Evolutionary conservation across 2,329 filamentous ascomycete species (phyloP), one percentile per base, ranked within the genome.

Genomic region (Phialophora macrospora): DNA sequence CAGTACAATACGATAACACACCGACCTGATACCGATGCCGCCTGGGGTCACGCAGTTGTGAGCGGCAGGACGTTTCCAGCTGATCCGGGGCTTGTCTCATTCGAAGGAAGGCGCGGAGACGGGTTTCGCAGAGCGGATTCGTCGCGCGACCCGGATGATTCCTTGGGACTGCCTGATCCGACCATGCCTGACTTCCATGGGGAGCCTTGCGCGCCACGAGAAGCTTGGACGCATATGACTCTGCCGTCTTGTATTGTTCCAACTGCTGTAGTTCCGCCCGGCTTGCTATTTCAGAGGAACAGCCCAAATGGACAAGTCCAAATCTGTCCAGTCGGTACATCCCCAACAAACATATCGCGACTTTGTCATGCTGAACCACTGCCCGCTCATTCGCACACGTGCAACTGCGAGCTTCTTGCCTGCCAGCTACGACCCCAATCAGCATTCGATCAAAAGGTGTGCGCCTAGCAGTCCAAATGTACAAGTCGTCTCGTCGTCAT

Each of bases 401-500:
- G 32, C 11, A n/a, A 44, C 5, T 44, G 14, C 17, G 38, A n/a
- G 17, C 38, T 7, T 20, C 38, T n/a, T 7, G 38, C 48, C 48
- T 51, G 48, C 20, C 26, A 14, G 14, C 48, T 22, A 7, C 22
- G 20, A 51, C 4, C 26, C 24, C 20, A 28, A 51, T 4, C 48
- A 12, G 12, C 48, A 4, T 24, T 28, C 48, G 9, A 51, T 51
- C 22, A 22, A 3, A 4, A 22, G 48, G 8, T 44, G 8, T 44
- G 48, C 48, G 48, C 49, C 48, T 55, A 48, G 51, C 49, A 30
- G 30, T 20, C 30, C 59, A 52, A 46, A 55, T 55, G 34, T 32
- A 62, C 49, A 62, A 51, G 41, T 62, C 60, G 60, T 66, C 46
- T 52, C 61, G 41, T 66, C 60, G 64, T 66, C 41, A 63, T 60